Evolutionary conservation across 2,329 filamentous ascomycete species (phyloP), one percentile per base, ranked within the genome.

Genomic region (Coniochaeta ligniaria): DNA sequence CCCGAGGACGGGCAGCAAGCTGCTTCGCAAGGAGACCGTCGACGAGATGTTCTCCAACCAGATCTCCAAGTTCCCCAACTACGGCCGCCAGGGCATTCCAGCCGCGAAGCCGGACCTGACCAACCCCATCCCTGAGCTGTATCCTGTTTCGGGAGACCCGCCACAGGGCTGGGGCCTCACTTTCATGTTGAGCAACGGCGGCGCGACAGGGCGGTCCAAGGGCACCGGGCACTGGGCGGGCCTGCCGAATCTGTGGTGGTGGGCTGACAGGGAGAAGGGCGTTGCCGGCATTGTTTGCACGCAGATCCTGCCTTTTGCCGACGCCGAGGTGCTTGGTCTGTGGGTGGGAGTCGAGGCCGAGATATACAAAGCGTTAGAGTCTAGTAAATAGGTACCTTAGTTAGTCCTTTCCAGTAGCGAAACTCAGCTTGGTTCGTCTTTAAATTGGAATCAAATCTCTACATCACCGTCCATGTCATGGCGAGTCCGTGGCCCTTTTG

Each of bases 11-110:
- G 78, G 80, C 2, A 69, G 70, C 0, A 73, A 75, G 56, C 78
- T 89, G 52, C 74, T 89, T 20, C 73, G 76, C 36, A 73, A 77
- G 20, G 74, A 78, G 36, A 86, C 84, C 0, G 80, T 89, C 1
- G 76, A 84, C 26, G 68, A 78, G 52, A 85, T 89, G 82, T 88
- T 84, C 72, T 73, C 75, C 63, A 88, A 89, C 67, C 84, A 85
- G 65, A 81, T 86, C 59, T 78, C 79, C 0, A 60, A 78, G 1
- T 76, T 80, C 59, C 81, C 82, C 0, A 68, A 83, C 61, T 80
- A 80, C 61, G 75, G 74, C 2, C 74, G 79, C 1, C 71, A 73
- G 63, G 63, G 64, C n/a, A 73, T 81, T 2, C 66, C 76, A 0
- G 73, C 73, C 1, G 72, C 78, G 2, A 81, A 80, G 62, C 75